Conservation (phyloP, 2,329 filamentous ascomycete genomes). For the Aspergillus quadrilineatus region DNA sequence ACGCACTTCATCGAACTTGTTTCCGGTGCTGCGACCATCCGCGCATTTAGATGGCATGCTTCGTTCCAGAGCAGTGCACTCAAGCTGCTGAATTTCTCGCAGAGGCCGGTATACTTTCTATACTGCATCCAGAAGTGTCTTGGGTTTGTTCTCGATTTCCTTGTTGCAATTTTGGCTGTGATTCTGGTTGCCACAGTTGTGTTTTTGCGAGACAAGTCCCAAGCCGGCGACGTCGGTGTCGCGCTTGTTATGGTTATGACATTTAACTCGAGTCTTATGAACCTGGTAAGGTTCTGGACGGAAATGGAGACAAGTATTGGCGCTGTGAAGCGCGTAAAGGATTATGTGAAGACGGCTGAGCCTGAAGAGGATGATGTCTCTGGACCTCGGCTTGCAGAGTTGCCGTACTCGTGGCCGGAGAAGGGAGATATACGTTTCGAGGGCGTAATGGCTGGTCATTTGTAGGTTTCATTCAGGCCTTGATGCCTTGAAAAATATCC, state of each 20-base stretch:
- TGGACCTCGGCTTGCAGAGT: not conserved
- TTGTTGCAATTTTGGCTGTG: constrained; percentile 36
- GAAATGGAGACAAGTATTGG: constrained; percentile 15
- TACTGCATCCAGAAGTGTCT: constrained; percentile 38
- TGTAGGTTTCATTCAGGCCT: not conserved
- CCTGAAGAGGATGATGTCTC: not conserved
- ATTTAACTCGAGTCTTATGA: constrained; percentile 2
- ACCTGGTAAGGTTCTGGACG: constrained; percentile 13
- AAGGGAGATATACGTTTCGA: not conserved
- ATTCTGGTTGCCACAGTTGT: constrained; percentile 31
- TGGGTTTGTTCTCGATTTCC: constrained; percentile 39
- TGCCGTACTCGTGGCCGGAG: constrained; percentile 1
- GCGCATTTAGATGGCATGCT: not conserved
- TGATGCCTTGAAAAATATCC: no score
- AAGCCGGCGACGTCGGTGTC: not conserved
- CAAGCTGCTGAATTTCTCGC: constrained; percentile 31
- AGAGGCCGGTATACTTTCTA: constrained; percentile 37
- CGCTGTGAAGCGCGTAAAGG: constrained; percentile 9
- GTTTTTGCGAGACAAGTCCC: not conserved
- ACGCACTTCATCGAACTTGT: constrained; percentile 5
- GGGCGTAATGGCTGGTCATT: not conserved
- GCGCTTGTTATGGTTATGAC: not conserved
- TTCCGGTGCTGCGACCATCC: not conserved
- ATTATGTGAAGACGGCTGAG: not conserved
- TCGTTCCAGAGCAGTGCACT: not conserved